Evolutionary conservation across 202 grass and related monocot genomes (phyloP).

Genomic region (Hordeum pubiflorum): DNA sequence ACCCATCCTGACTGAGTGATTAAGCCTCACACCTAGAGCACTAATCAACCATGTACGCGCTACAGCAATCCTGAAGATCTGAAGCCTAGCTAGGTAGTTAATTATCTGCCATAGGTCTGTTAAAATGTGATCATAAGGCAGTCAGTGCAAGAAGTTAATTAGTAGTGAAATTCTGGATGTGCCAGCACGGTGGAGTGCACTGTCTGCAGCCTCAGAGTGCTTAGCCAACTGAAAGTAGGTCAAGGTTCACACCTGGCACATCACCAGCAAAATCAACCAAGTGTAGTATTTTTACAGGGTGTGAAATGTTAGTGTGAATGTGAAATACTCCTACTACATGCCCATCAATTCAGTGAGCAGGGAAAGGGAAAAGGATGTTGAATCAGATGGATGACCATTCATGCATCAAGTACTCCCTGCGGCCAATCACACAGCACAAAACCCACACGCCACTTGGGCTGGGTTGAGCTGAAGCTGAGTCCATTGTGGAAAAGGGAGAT

Average conservation of each 20-base stretch:
- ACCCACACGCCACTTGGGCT: neutral
- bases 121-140: constrained; percentile 11
- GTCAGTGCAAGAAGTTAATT: neutral
- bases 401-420: constrained; percentile 6
- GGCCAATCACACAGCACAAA: constrained; percentile 5
- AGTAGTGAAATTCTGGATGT: neutral
- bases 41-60: constrained; percentile 9
- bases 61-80: constrained; percentile 11
- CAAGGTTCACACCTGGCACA: constrained; percentile 15
- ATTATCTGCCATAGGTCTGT: neutral
- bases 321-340: neutral
- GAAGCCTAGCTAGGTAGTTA: constrained; percentile 9
- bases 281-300: neutral
- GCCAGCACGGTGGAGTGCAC: constrained; percentile 13
- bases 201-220: constrained; percentile 14
- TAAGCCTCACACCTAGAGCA: neutral
- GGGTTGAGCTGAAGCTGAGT: neutral
- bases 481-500: neutral
- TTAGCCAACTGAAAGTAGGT: constrained; percentile 22
- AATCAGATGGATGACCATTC: neutral
- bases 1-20: constrained; percentile 27
- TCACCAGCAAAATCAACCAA: neutral
- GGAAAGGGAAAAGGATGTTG: neutral
- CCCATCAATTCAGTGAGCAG: neutral
- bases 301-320: neutral